These are phyloP conservation scores for Vigna mungo DNA, from an alignment of 306 rosid species.

Conservation along the genomic window DNA sequence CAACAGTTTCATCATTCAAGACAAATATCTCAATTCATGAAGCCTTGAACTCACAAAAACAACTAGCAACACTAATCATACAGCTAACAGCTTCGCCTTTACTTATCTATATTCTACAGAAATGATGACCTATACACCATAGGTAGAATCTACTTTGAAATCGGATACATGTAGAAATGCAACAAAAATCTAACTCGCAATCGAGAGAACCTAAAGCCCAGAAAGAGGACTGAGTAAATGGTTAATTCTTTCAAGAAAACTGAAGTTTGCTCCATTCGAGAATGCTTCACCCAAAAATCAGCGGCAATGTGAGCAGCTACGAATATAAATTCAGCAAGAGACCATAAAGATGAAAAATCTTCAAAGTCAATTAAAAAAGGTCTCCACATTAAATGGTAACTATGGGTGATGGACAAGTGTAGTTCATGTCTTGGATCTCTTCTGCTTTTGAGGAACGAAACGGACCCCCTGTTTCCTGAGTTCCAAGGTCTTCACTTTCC, in stretches of 20 bases:
- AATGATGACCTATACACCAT: constrained; percentile 49
- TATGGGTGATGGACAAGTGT: constrained; percentile 12
- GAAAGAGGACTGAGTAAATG: constrained; percentile 1
- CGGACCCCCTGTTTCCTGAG: constrained; percentile 91
- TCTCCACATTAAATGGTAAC: constrained; percentile 31
- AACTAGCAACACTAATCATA: constrained; percentile 40
- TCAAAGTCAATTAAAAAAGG: constrained; percentile 45
- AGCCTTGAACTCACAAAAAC: constrained; percentile 16
- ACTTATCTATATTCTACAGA: constrained; percentile 48
- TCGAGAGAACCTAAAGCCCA: constrained; percentile 38
- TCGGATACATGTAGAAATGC: constrained; percentile 37
- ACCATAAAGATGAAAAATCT: constrained; percentile 46
- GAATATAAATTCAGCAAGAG: constrained; percentile 39
- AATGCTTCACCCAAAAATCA: constrained; percentile 47
- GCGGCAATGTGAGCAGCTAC: constrained; percentile 34
- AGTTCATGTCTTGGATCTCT: constrained; percentile 62
- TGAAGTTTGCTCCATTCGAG: constrained; percentile 38
- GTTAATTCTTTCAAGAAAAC: constrained; percentile 43
- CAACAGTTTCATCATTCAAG: constrained; percentile 32
- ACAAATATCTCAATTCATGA: constrained; percentile 39
- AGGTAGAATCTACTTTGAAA: constrained; percentile 47
- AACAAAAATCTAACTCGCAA: constrained; percentile 25
- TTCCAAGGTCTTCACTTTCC: constrained; percentile 67
- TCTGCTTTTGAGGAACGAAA: constrained; percentile 78
- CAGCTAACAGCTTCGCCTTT: constrained; percentile 43